Percentiles rank a stretch among this genome's conserved stretches.
Evolutionary conservation across 768 basidiomycete species (phyloP).

Genomic region (Cyathus striatus): DNA sequence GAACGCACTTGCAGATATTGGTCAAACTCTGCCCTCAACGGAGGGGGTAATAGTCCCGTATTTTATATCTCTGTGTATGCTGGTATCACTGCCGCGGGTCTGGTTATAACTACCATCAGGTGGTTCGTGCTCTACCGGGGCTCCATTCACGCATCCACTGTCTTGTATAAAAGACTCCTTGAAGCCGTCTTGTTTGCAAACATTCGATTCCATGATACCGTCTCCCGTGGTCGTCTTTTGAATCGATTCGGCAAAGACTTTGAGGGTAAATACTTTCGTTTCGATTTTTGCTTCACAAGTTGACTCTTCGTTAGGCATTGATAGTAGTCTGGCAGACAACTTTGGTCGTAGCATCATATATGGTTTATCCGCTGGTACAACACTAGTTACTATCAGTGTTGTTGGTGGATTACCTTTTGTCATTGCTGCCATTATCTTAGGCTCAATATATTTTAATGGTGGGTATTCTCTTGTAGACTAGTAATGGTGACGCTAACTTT

Average conservation of each 20-base stretch:
- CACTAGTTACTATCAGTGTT: slow-evolving; percentile 66
- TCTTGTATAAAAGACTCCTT: slow-evolving; percentile 71
- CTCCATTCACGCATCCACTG: slow-evolving; percentile 75
- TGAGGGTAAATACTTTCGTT: slow-evolving; percentile 43
- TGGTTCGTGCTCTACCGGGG: slow-evolving; percentile 78
- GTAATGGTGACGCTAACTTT: too few species aligned
- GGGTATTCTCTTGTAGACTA: slow-evolving; percentile 15
- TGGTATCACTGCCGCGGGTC: slow-evolving; percentile 32
- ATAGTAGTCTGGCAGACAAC: slow-evolving; percentile 79
- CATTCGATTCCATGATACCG: slow-evolving; percentile 90
- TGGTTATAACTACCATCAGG: slow-evolving; percentile 50
- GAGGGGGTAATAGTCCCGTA: slow-evolving; percentile 36
- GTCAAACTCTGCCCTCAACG: slow-evolving; percentile 44
- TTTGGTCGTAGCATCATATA: slow-evolving; percentile 77
- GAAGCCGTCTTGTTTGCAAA: slow-evolving; percentile 83
- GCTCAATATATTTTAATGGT: slow-evolving; percentile 70
- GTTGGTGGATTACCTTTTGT: slow-evolving; percentile 80
- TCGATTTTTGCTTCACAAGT: slow-evolving; percentile 5
- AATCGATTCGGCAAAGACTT: slow-evolving; percentile 91
- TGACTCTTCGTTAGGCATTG: slow-evolving; percentile 50
- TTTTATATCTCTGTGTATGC: slow-evolving; percentile 76
- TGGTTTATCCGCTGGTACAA: slow-evolving; percentile 64
- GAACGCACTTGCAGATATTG: slow-evolving; percentile 35
- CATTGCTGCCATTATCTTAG: slow-evolving; percentile 49
- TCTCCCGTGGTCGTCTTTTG: slow-evolving; percentile 76